Base-by-base conservation (phyloP, 148 eudicot genomes). In the Cornus suecica region DNA sequence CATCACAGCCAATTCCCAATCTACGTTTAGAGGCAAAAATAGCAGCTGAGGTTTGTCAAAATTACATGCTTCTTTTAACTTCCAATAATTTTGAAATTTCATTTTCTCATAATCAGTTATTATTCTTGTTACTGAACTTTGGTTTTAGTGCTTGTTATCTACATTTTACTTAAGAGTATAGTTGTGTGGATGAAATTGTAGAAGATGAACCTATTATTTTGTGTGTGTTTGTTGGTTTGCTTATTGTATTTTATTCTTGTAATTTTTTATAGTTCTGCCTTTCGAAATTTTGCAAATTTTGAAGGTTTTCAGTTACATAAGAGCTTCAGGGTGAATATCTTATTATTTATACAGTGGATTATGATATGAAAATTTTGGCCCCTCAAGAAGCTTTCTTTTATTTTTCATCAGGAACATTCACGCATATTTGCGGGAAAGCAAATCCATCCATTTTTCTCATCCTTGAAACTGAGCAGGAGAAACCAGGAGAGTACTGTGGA, bases 381-480 rank as follows among this genome's bases (percentile, higher is more conserved):
- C 56, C 20, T 62, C 26, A 25, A 48, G 34, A 10, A 37, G 13
- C 51, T 16, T 64, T 76, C 41, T 70, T 65, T 77, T 70, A 54
- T 48, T 74, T 68, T 56, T 80, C 63, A 70, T 73, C 92, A 95
- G 99, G 99, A 95, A 83, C 87, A 92, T 81, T 89, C 93, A 66
- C 97, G 94, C 27, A 78, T 91, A 76, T 95, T 83, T 88, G 85
- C 87, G 34, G 99, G 97, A 82, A 91, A 83, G 72, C 88, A 92
- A 84, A 65, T 95, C 52, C 99, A 95, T 81, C 99, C 99, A 42
- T 95, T 95, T 84, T 95, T 95, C 78, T 84, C 89, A 37, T 84
- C 87, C 34, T 52, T 79, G 81, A 91, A 90, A 87, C 77, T 68
- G 74, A 87, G 82, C 31, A 95, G 88, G 83, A 86, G 78, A 80